Conservation (phyloP, 1,284 basidiomycete species). For the Leccinum fallax region DNA sequence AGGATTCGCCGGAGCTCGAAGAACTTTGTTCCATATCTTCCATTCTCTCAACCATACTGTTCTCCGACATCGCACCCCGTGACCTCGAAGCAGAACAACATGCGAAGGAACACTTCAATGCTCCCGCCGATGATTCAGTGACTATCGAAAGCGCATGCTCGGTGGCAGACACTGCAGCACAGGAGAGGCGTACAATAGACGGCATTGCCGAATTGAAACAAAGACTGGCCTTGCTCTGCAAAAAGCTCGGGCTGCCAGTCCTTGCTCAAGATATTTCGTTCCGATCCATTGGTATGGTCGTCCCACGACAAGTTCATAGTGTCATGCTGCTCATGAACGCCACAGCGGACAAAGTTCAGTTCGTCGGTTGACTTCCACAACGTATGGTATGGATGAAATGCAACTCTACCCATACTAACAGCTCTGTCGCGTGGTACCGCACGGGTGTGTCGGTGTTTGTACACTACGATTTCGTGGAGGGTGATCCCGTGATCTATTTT, state of each 20-base stretch:
- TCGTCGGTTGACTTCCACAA: neutral
- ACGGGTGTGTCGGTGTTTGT: conserved; percentile 36
- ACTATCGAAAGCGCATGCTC: conserved; percentile 46
- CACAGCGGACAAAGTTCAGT: neutral
- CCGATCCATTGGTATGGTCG: neutral
- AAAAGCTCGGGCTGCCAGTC: conserved; percentile 38
- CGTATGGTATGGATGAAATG: neutral
- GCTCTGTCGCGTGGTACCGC: conserved; percentile 9
- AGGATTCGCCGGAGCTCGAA: conserved; percentile 20
- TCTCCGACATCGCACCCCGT: conserved; percentile 66
- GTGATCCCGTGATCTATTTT: conserved; percentile 4
- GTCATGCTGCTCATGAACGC: neutral
- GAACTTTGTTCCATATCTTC: conserved; percentile 57
- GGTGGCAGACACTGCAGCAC: conserved; percentile 35
- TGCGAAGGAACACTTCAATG: conserved; percentile 59
- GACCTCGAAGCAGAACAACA: conserved; percentile 76
- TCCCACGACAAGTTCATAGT: neutral
- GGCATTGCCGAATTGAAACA: conserved; percentile 46
- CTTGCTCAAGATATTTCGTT: conserved; percentile 1
- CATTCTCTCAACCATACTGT: conserved; percentile 57
- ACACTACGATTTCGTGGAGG: neutral
- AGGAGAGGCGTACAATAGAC: conserved; percentile 38
- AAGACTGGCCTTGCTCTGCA: conserved; percentile 41
- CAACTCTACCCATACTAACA: neutral
- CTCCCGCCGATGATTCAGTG: conserved; percentile 31